Evolutionary conservation across 441 rosid genomes (phyloP).

Genomic region (Brassica balearica): DNA sequence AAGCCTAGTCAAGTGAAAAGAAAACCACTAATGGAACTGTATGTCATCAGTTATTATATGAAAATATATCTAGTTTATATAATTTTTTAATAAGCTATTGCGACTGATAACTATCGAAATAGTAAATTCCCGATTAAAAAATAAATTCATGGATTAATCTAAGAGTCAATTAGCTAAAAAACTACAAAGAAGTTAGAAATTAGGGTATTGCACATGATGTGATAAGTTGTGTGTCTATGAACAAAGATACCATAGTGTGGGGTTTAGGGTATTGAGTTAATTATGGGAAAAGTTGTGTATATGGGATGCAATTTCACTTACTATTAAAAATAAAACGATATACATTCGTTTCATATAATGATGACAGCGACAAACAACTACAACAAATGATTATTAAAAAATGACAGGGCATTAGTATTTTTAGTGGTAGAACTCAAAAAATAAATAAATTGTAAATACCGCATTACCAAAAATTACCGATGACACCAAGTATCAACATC

Average conservation of each 20-base stretch:
- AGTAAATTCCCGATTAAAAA: not conserved
- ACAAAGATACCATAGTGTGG: no score
- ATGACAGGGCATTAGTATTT: not conserved
- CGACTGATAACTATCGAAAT: not conserved
- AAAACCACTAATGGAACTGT: not conserved
- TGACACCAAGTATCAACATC: not conserved
- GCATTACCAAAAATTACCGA: not conserved
- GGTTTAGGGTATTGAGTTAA: no score
- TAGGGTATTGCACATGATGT: no score
- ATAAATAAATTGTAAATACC: not conserved
- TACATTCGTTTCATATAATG: not conserved
- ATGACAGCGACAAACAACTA: not conserved
- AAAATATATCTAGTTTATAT: not conserved
- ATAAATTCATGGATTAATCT: not conserved
- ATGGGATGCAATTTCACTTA: no score
- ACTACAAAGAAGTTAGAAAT: no score
- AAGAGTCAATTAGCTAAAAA: no score
- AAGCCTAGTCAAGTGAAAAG: not conserved
- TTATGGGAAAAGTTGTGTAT: no score
- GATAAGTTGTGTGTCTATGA: no score
- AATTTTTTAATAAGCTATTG: not conserved
- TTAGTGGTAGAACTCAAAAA: not conserved
- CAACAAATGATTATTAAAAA: constrained; percentile 1
- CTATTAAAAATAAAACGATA: not conserved
- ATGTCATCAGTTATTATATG: not conserved